A percentile compares a stretch with the other conserved stretches of the same genome.
phyloP scores from a whole-genome alignment of 2,329 filamentous ascomycete species.

The Clarireedia monteithiana region DNA sequence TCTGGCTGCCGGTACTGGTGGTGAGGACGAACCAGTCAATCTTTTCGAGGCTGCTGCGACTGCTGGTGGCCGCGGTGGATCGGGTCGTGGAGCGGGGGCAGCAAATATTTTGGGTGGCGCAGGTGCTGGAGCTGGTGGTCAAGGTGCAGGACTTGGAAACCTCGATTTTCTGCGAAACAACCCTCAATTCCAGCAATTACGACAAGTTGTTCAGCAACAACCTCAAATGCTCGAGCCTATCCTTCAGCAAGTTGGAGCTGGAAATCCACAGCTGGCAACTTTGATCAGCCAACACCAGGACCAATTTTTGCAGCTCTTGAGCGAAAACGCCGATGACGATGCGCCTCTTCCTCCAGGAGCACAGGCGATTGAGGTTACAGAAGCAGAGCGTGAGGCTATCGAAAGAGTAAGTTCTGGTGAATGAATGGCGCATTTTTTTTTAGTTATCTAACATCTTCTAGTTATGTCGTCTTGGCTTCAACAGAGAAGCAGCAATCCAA shows the following conservation, averaged over 20 bases:
- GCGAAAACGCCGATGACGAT: constrained; percentile 81
- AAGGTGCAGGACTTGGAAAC: constrained; percentile 56
- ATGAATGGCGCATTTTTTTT: neutral
- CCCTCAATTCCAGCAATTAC: constrained; percentile 94
- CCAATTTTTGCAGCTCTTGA: constrained; percentile 82
- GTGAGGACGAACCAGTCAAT: constrained; percentile 65
- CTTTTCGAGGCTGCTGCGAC: constrained; percentile 78
- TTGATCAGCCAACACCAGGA: constrained; percentile 89
- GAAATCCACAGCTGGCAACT: constrained; percentile 89
- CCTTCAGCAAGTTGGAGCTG: constrained; percentile 87
- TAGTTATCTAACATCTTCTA: constrained; percentile 31
- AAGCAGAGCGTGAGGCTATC: constrained; percentile 94
- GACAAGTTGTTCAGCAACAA: constrained; percentile 94
- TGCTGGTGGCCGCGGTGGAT: constrained; percentile 36
- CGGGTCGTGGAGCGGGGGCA: constrained; percentile 35
- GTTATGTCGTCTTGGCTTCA: constrained; percentile 89
- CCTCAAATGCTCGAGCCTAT: constrained; percentile 98
- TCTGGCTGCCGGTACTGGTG: constrained; percentile 39
- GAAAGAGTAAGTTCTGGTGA: constrained; percentile 63
- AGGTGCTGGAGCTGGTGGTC: constrained; percentile 33
- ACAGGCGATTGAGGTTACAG: constrained; percentile 83
- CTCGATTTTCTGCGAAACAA: constrained; percentile 93
- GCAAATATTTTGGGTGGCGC: constrained; percentile 37
- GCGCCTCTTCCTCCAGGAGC: constrained; percentile 79
- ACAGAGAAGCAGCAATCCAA: constrained; percentile 88